Evolutionary conservation across 495 filamentous ascomycete species (phyloP).

Genomic region (Talaromyces wortmannii): DNA sequence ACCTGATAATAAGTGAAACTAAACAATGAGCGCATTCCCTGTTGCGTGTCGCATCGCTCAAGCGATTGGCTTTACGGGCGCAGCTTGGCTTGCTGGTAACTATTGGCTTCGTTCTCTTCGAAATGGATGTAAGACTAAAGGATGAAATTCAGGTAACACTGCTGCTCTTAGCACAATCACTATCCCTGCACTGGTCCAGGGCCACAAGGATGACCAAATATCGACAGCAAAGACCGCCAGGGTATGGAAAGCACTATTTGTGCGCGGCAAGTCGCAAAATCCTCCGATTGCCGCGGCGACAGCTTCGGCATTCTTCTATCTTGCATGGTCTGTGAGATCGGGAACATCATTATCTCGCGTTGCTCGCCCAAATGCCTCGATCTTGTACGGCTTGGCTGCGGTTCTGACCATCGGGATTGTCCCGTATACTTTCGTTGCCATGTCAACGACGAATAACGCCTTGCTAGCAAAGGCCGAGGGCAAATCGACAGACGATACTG

Average conservation of each 20-base stretch:
- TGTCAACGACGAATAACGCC: constrained; percentile 16
- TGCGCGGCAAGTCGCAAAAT: constrained; percentile 23
- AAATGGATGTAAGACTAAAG: background rate
- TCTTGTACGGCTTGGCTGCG: constrained; percentile 21
- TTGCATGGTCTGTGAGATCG: constrained; percentile 26
- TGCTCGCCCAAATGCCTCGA: constrained; percentile 4
- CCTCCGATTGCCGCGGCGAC: constrained; percentile 22
- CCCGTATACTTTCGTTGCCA: constrained; percentile 23
- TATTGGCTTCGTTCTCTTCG: background rate
- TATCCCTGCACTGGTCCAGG: constrained; percentile 23
- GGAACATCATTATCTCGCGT: constrained; percentile 18
- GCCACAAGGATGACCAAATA: constrained; percentile 19
- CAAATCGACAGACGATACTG: constrained; percentile 13
- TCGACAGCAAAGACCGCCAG: constrained; percentile 14
- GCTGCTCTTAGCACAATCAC: constrained; percentile 19
- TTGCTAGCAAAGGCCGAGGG: constrained; percentile 14
- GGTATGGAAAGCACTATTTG: constrained; percentile 23
- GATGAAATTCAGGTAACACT: constrained; percentile 25
- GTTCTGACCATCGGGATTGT: constrained; percentile 27
- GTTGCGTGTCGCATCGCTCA: constrained; percentile 16
- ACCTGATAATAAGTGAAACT: background rate
- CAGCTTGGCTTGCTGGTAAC: constrained; percentile 25
- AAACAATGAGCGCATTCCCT: background rate
- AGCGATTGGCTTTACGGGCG: constrained; percentile 21
- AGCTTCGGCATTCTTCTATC: constrained; percentile 27